Evolutionary conservation across 768 basidiomycete species (phyloP).

Genomic region (Goffeauzyma gilvescens): DNA sequence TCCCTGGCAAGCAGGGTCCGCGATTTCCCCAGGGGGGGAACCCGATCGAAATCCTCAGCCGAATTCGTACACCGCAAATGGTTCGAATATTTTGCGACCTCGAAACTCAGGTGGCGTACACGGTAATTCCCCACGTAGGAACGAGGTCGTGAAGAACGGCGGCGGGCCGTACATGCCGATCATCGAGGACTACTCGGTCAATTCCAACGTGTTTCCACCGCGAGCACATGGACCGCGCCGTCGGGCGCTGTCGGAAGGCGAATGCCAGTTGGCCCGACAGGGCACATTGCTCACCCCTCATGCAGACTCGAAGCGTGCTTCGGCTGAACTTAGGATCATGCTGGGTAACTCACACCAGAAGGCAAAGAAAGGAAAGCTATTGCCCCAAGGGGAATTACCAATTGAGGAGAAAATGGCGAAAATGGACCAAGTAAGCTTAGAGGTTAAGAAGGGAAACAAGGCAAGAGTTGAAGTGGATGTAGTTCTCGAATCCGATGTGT

Average conservation of each 20-base stretch:
- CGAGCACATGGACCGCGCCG: constrained; percentile 12
- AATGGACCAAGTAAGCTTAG: constrained; percentile 53
- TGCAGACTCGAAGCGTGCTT: constrained; percentile 21
- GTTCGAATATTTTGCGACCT: too few relatives aligned
- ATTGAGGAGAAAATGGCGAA: constrained; percentile 12
- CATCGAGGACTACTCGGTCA: constrained; percentile 3
- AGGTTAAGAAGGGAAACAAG: constrained; percentile 31
- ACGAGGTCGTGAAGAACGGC: too few relatives aligned
- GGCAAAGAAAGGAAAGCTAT: constrained; percentile 18
- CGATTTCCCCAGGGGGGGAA: too few relatives aligned
- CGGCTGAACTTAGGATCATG: constrained; percentile 26
- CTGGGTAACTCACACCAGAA: constrained; percentile 15
- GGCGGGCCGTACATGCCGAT: constrained; percentile 4
- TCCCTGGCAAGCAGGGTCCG: too few relatives aligned
- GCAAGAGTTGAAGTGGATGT: constrained; percentile 70
- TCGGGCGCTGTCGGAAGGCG: constrained; percentile 23
- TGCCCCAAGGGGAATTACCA: constrained; percentile 15
- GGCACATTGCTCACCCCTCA: constrained; percentile 27
- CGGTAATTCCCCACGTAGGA: too few relatives aligned
- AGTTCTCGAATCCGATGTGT: constrained; percentile 50
- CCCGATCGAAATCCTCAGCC: too few relatives aligned
- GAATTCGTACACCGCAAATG: too few relatives aligned
- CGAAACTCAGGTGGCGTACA: too few relatives aligned
- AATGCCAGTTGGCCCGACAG: constrained; percentile 22
- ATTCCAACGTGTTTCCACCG: constrained; percentile 7